A percentile compares a stretch with the other conserved stretches of the same genome.
Conservation (phyloP, 257 asterid genomes). For the Fraxinus pennsylvanica region DNA sequence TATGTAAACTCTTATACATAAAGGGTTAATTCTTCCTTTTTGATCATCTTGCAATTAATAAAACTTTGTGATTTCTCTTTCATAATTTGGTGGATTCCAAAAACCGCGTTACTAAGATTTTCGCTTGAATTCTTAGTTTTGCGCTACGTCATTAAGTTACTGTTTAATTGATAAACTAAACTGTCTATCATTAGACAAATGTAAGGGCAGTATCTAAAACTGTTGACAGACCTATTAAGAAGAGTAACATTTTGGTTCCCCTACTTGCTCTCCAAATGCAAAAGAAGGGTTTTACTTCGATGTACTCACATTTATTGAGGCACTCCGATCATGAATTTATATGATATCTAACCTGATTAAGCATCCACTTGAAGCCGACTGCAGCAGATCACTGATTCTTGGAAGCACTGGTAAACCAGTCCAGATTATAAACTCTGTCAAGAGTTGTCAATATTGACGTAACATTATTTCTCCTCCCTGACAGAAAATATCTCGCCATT, state of each 20-base stretch:
- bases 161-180: neutral
- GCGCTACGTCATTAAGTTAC: no score
- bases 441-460: constrained; percentile 62
- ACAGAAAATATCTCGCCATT: constrained; percentile 86
- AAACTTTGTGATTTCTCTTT: no score
- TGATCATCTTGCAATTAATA: no score
- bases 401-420: constrained; percentile 78
- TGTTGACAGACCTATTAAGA: no score
- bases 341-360: constrained; percentile 62
- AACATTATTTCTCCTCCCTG: constrained; percentile 61
- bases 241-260: neutral
- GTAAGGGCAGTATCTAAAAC: neutral
- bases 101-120: no score
- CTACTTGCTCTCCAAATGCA: neutral
- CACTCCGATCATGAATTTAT: neutral
- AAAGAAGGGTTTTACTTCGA: neutral
- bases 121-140: neutral
- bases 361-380: constrained; percentile 98
- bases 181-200: neutral
- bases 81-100: no score
- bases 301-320: neutral
- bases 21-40: no score
- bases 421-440: constrained; percentile 80
- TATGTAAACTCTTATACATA: no score
- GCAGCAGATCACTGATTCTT: constrained; percentile 91